Conservation (phyloP, 2,329 filamentous ascomycete genomes). For the Cladosporium sp. region DNA sequence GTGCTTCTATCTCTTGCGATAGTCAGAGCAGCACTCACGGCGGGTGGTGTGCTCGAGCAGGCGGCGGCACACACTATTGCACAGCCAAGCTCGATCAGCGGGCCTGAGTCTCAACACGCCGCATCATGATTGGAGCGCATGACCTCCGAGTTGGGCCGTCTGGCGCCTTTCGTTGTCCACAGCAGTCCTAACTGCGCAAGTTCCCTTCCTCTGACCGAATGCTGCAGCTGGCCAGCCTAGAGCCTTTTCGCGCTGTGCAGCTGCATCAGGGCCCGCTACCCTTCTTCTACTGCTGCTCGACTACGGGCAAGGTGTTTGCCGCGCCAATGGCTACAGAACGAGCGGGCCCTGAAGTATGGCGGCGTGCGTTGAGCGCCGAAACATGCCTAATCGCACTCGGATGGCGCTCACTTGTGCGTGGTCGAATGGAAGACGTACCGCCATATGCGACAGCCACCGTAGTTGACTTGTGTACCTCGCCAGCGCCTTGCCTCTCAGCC, state of each 20-base stretch:
- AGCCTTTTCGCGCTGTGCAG: conserved; percentile 12
- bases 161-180: conserved; percentile 12
- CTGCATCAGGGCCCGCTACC: conserved; percentile 9
- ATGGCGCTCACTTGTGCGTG: conserved; percentile 7
- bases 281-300: not conserved
- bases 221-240: conserved; percentile 11
- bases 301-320: not conserved
- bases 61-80: conserved; percentile 4
- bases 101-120: not conserved
- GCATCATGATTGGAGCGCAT: conserved; percentile 10
- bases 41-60: conserved; percentile 12
- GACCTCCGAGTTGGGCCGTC: conserved; percentile 10
- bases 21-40: too few species aligned
- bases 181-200: conserved; percentile 11
- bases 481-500: not conserved
- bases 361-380: conserved; percentile 13
- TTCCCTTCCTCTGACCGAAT: conserved; percentile 5
- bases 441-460: conserved; percentile 6
- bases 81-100: conserved; percentile 10
- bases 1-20: too few species aligned
- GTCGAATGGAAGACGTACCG: conserved; percentile 4
- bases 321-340: conserved; percentile 10
- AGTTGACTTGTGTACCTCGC: conserved; percentile 5
- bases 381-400: conserved; percentile 12
- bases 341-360: conserved; percentile 12